Conservation (phyloP, 306 rosid species). For the Dicorynia guianensis region DNA sequence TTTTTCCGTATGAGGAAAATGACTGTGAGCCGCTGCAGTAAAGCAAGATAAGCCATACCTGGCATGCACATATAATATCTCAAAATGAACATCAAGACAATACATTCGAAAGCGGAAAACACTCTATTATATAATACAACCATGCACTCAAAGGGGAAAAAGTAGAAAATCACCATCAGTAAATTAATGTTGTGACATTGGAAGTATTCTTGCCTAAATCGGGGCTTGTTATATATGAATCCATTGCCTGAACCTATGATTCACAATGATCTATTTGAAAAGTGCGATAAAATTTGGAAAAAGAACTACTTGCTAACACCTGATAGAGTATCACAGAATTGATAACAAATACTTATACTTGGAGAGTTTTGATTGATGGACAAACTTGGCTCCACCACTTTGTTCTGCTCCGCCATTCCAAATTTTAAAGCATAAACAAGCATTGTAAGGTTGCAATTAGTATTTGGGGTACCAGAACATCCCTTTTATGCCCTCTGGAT, state of each 20-base stretch:
- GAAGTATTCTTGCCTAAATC: not conserved
- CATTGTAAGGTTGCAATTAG: conserved; percentile 40
- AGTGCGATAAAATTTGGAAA: conserved; percentile 9
- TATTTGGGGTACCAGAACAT: conserved; percentile 94
- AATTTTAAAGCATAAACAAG: conserved; percentile 11
- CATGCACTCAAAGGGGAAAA: not conserved
- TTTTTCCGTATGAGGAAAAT: too few species aligned
- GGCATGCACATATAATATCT: too few species aligned
- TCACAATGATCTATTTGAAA: conserved; percentile 23
- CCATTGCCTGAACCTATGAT: conserved; percentile 26
- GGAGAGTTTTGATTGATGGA: conserved; percentile 14
- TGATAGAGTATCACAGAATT: conserved; percentile 36
- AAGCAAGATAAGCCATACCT: too few species aligned
- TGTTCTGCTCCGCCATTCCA: not conserved
- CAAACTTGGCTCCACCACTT: conserved; percentile 21
- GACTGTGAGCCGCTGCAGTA: too few species aligned
- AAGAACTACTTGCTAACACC: conserved; percentile 26
- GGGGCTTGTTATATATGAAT: not conserved
- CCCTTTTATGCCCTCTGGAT: conserved; percentile 97
- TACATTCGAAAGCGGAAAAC: too few species aligned
- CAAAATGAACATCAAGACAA: too few species aligned
- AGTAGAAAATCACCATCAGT: not conserved
- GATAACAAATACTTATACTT: conserved; percentile 9
- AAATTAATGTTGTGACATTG: not conserved
- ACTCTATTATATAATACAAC: not conserved